Evolutionary conservation across 2,329 filamentous ascomycete genomes (phyloP), one percentile per base, ranked within the genome.

Genomic region (Fusarium armeniacum): DNA sequence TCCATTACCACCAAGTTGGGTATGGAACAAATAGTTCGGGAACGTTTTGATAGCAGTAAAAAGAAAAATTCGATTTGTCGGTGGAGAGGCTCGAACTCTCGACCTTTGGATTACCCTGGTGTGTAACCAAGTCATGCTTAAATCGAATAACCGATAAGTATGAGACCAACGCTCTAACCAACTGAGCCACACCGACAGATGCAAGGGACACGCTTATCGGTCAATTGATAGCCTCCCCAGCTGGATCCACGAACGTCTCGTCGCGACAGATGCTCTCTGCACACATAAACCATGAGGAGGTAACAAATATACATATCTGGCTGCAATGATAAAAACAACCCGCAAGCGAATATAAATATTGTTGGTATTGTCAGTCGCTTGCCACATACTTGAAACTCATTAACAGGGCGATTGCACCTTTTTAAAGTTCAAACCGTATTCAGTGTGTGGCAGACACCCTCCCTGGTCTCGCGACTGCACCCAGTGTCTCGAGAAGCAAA

Each of bases 131-230:
- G 33, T 54, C 51, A 54, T 45, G 5, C 4, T 35, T 35, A 8
- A 16, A 33, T 15, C 33, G 33, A 35, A 35, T 18, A 6, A 35
- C 1, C 32, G 32, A 15, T 35, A 16, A 16, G 18, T 54, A 54
- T 54, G 51, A 54, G 51, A 54, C 51, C 51, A 54, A 54, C 51
- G 51, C 51, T 54, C 51, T 54, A 54, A 54, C 51, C 51, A 54
- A 54, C 51, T 54, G 51, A 54, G 51, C 52, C 52, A 55, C 40
- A 55, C 40, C 52, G 40, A 55, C 36, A 9, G 7, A n/a, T 36
- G 8, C 18, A 2, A n/a, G 18, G 5, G 9, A 36, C 8, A 1
- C n/a, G 16, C 8, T 36, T 36, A 36, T 36, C 9, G 18, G 16
- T 5, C 9, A 11, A 2, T n/a, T n/a, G 8, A 36, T 36, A 10